Conservation (phyloP, 768 basidiomycete genomes). For the Hemileccinum rubropunctum region DNA sequence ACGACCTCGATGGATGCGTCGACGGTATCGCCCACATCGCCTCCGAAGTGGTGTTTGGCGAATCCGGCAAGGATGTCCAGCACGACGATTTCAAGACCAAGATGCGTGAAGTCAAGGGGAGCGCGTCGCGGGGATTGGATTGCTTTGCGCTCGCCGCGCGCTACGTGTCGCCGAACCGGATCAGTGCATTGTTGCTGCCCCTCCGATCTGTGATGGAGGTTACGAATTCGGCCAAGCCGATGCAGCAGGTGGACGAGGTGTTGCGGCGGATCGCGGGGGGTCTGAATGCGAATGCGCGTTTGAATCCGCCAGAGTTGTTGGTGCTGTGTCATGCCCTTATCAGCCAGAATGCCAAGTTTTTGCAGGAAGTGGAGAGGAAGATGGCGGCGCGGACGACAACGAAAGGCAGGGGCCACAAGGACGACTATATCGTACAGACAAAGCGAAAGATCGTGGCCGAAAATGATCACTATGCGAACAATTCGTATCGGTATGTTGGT, state of each 20-base stretch:
- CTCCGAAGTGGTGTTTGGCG: slow-evolving; percentile 90
- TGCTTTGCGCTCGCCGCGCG: slow-evolving; percentile 81
- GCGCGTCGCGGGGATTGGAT: slow-evolving; percentile 81
- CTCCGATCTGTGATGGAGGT: slow-evolving; percentile 82
- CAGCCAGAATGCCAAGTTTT: slow-evolving; percentile 85
- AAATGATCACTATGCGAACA: slow-evolving; percentile 73
- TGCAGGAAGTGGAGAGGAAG: slow-evolving; percentile 54
- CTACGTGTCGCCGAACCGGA: slow-evolving; percentile 69
- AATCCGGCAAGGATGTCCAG: slow-evolving; percentile 85
- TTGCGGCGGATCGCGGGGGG: slow-evolving; percentile 80
- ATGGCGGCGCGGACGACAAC: slow-evolving; percentile 27
- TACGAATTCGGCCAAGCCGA: slow-evolving; percentile 74
- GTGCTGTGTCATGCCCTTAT: slow-evolving; percentile 86
- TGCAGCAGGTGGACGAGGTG: slow-evolving; percentile 86
- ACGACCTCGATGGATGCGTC: slow-evolving; percentile 70
- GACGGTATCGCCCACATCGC: slow-evolving; percentile 78
- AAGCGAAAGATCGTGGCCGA: slow-evolving; percentile 61
- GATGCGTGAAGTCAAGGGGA: slow-evolving; percentile 86
- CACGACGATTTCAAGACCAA: slow-evolving; percentile 92
- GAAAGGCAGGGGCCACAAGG: slow-evolving; percentile 37
- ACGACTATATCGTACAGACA: slow-evolving; percentile 70
- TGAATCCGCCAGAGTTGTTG: slow-evolving; percentile 69
- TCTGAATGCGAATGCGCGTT: slow-evolving; percentile 75
- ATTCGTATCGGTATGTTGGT: slow-evolving; percentile 73
- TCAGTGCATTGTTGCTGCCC: slow-evolving; percentile 75